phyloP scores from a whole-genome alignment of 2,329 filamentous ascomycete species.

The Fusarium foetens region DNA sequence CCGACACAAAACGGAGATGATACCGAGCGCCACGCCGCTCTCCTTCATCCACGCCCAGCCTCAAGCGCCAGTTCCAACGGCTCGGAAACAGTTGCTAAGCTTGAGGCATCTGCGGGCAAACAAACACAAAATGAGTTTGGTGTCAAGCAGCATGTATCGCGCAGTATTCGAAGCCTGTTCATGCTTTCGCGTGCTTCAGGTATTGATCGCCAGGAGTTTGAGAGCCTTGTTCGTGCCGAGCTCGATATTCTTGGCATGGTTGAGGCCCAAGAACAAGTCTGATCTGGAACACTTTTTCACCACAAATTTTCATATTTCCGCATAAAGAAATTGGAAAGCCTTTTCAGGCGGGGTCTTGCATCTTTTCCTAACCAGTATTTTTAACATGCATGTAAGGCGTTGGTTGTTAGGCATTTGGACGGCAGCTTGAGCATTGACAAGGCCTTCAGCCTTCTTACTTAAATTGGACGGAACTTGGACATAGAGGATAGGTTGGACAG shows the following conservation, averaged over 20 bases:
- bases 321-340: not conserved
- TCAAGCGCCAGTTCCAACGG: constrained; percentile 68
- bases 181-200: constrained; percentile 75
- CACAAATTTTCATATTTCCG: not conserved
- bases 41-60: constrained; percentile 67
- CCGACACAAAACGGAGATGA: constrained; percentile 42
- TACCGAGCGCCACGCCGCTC: constrained; percentile 50
- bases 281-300: not conserved
- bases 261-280: constrained; percentile 61
- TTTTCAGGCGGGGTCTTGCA: not conserved
- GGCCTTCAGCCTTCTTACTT: constrained; percentile 1
- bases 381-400: constrained; percentile 41
- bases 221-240: constrained; percentile 75
- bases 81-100: constrained; percentile 68
- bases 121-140: constrained; percentile 75
- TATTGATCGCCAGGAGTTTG: constrained; percentile 80
- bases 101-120: constrained; percentile 65
- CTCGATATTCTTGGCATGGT: constrained; percentile 75
- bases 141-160: constrained; percentile 81
- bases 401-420: constrained; percentile 26
- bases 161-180: constrained; percentile 81
- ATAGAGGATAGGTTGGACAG: not conserved
- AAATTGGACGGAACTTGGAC: constrained; percentile 10
- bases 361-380: constrained; percentile 1
- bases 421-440: not conserved